A percentile compares a stretch with the other conserved stretches of the same genome.
phyloP scores from a whole-genome alignment of 2,329 filamentous ascomycete species.

The Teratosphaeria zuluensis region DNA sequence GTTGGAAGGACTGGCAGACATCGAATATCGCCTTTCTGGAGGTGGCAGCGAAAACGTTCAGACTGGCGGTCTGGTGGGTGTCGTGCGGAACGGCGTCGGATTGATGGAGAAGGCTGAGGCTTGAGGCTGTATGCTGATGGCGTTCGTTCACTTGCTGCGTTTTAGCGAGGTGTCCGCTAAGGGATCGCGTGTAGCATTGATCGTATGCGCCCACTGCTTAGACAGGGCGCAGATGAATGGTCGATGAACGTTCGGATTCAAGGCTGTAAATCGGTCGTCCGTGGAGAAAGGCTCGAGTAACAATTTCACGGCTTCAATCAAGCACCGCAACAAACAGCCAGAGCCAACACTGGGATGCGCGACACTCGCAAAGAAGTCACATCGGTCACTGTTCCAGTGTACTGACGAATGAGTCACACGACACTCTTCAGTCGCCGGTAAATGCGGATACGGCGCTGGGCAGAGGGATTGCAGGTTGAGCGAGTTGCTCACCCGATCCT shows the following conservation, averaged over 20 bases:
- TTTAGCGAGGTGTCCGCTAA: background rate
- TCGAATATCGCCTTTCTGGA: slow-evolving; percentile 82
- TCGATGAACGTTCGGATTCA: background rate
- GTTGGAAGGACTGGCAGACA: slow-evolving; percentile 82
- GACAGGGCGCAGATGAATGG: background rate
- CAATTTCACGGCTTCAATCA: background rate
- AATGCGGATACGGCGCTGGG: too few species aligned
- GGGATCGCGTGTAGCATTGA: background rate
- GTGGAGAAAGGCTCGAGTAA: background rate
- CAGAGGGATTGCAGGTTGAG: too few species aligned
- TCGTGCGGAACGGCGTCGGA: slow-evolving; percentile 78
- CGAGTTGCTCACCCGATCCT: too few species aligned
- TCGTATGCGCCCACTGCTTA: background rate
- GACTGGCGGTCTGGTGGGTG: slow-evolving; percentile 85
- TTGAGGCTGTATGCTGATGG: background rate
- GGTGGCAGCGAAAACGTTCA: slow-evolving; percentile 82
- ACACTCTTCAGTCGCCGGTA: too few species aligned
- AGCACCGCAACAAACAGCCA: too few species aligned
- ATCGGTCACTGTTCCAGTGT: too few species aligned
- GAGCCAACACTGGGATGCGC: too few species aligned
- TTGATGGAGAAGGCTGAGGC: slow-evolving; percentile 41
- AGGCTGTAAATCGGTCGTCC: background rate
- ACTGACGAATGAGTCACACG: too few species aligned
- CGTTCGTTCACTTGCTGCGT: background rate
- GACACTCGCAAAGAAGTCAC: too few species aligned